Conservation (phyloP, 2,329 filamentous ascomycete genomes). For the Alternaria alternata region DNA sequence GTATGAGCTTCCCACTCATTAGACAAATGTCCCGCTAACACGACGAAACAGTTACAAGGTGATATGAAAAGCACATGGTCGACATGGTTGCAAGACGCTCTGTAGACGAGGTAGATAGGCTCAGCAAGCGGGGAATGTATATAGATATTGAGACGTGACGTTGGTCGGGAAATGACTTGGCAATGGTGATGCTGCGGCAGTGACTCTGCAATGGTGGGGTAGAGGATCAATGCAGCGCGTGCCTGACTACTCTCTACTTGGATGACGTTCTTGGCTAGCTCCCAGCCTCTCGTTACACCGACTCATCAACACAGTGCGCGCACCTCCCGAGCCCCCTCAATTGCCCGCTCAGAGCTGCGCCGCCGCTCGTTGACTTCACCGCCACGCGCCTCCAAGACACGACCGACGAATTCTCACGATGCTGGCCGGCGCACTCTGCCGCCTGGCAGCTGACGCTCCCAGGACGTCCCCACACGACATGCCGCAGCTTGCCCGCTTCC, state of each 20-base stretch:
- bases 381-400: conserved; percentile 11
- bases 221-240: conserved; percentile 6
- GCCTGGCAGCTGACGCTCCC: conserved; percentile 46
- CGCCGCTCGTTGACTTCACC: conserved; percentile 16
- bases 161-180: not conserved
- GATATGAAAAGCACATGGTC: conserved; percentile 13
- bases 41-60: conserved; percentile 38
- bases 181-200: not conserved
- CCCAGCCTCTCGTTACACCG: conserved; percentile 15
- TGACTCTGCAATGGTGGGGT: conserved; percentile 18
- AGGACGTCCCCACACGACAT: conserved; percentile 48
- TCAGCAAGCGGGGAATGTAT: not conserved
- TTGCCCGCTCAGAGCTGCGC: conserved; percentile 31
- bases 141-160: not conserved
- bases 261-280: conserved; percentile 19
- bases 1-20: conserved; percentile 54
- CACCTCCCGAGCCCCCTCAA: conserved; percentile 16
- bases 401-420: conserved; percentile 30
- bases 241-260: conserved; percentile 15
- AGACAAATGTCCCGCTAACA: conserved; percentile 27
- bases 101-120: not conserved
- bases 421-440: conserved; percentile 48
- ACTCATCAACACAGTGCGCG: conserved; percentile 5
- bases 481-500: conserved; percentile 43
- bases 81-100: not conserved